phyloP scores from a whole-genome alignment of 2,329 filamentous ascomycete species.

The Fusarium xylarioides region DNA sequence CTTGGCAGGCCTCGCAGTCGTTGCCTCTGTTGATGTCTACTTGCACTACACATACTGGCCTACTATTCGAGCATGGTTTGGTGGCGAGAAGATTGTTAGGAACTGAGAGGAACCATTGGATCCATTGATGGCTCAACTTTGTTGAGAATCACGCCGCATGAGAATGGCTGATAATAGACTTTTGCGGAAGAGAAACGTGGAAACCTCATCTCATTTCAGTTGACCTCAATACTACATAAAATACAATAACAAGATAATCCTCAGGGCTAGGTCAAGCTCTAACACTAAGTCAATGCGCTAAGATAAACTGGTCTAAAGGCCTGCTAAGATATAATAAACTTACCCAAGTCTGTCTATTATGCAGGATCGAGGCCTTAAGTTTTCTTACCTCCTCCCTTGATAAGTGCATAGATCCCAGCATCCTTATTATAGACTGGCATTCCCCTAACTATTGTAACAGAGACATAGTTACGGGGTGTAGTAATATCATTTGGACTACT shows the following conservation, averaged over 20 bases:
- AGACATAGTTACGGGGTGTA: neutral
- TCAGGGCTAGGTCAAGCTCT: neutral
- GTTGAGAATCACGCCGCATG: too few relatives aligned
- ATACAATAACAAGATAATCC: neutral
- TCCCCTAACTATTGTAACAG: neutral
- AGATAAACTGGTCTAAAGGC: neutral
- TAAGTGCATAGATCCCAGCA: neutral
- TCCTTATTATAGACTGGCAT: neutral
- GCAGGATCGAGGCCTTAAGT: neutral
- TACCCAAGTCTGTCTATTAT: neutral
- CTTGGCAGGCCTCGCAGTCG: slow-evolving; percentile 27
- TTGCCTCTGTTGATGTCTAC: slow-evolving; percentile 38
- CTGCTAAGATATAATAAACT: neutral
- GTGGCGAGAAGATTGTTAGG: neutral
- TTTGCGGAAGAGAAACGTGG: neutral
- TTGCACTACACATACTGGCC: slow-evolving; percentile 44
- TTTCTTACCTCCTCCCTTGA: neutral
- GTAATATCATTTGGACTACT: neutral
- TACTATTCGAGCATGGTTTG: slow-evolving; percentile 20
- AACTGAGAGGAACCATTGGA: neutral
- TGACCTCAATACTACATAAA: neutral
- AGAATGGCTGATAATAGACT: neutral
- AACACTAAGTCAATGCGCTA: neutral
- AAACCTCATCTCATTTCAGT: neutral
- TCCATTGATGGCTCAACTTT: neutral